phyloP scores from a whole-genome alignment of 495 filamentous ascomycete species.

The Penicillium lagena region DNA sequence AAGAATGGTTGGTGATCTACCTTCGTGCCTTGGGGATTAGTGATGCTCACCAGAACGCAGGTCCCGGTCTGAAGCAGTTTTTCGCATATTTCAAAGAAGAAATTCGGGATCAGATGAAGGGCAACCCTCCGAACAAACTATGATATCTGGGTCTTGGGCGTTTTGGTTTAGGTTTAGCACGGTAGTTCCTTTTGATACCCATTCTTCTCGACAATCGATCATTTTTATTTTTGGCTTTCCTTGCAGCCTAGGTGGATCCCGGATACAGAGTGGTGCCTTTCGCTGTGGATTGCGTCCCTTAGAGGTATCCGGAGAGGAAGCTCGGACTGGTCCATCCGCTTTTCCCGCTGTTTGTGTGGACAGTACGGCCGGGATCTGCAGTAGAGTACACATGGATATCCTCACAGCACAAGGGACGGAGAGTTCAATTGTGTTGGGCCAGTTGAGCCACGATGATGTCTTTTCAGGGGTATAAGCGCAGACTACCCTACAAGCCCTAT shows the following conservation, averaged over 20 bases:
- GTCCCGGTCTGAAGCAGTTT: constrained; percentile 33
- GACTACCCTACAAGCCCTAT: no score
- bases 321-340: background rate
- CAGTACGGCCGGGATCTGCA: background rate
- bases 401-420: no score
- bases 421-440: no score
- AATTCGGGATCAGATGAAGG: constrained; percentile 50
- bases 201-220: constrained; percentile 1
- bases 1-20: constrained; percentile 27
- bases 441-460: no score
- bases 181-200: constrained; percentile 13
- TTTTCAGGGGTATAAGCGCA: no score
- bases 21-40: no score
- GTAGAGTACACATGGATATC: background rate
- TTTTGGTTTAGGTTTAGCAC: constrained; percentile 7
- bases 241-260: constrained; percentile 7
- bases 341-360: background rate
- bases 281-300: constrained; percentile 41
- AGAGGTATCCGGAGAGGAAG: constrained; percentile 43
- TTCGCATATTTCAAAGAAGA: constrained; percentile 52
- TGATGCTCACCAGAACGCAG: no score
- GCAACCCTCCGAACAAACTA: constrained; percentile 33
- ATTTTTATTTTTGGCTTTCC: background rate
- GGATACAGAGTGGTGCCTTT: constrained; percentile 45
- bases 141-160: constrained; percentile 8